These are phyloP conservation scores for Talaromyces sp. DNA, from an alignment of 2,329 filamentous ascomycete genomes.

Conservation along the genomic window DNA sequence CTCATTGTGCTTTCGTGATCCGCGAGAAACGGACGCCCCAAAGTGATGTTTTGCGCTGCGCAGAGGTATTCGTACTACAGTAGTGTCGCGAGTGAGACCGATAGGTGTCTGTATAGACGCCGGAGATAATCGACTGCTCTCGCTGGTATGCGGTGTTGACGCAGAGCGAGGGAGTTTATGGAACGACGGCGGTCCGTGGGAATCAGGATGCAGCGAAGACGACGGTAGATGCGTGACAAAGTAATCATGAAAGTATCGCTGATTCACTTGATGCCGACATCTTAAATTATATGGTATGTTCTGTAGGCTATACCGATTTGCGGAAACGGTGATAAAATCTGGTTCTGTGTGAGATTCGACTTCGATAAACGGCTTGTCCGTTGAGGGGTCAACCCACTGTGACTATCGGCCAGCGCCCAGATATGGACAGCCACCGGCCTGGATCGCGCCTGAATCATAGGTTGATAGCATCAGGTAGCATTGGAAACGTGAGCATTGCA, in stretches of 20 bases:
- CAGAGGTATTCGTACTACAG: conserved; percentile 90
- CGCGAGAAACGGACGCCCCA: conserved; percentile 73
- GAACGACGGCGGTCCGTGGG: conserved; percentile 63
- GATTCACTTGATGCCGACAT: conserved; percentile 22
- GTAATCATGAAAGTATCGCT: conserved; percentile 80
- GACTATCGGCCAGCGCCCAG: conserved; percentile 38
- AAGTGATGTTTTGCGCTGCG: conserved; percentile 95
- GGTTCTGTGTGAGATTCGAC: conserved; percentile 19
- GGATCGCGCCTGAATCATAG: conserved; percentile 38
- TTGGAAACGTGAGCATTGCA: background rate
- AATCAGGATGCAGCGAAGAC: conserved; percentile 87
- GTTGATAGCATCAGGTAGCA: conserved; percentile 6
- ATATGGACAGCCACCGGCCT: conserved; percentile 40
- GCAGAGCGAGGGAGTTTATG: conserved; percentile 85
- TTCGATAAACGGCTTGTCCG: background rate
- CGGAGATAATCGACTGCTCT: conserved; percentile 46
- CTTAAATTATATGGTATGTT: conserved; percentile 19
- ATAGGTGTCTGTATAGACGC: conserved; percentile 59
- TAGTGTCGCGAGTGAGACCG: conserved; percentile 67
- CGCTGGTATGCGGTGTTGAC: conserved; percentile 70
- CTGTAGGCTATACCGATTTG: conserved; percentile 28
- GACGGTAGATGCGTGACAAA: conserved; percentile 95
- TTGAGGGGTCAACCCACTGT: conserved; percentile 30
- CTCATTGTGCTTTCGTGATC: conserved; percentile 85
- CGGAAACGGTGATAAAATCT: conserved; percentile 37